Evolutionary conservation across 2,329 filamentous ascomycete species (phyloP).

Genomic region (Ustulina deusta): DNA sequence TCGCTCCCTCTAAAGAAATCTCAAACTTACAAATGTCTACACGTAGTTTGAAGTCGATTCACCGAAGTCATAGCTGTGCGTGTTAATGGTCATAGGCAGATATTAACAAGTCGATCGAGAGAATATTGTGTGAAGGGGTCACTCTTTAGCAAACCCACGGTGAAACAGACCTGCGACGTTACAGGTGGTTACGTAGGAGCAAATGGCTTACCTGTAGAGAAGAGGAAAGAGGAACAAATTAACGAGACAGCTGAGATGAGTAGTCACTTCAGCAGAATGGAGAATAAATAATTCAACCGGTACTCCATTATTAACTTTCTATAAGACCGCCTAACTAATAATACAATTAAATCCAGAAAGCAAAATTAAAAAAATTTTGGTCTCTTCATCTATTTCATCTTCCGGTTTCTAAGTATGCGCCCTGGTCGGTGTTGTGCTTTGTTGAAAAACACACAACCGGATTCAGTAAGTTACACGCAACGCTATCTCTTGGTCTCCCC

Average conservation of each 20-base stretch:
- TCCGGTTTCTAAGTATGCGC: neutral
- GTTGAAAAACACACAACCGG: neutral
- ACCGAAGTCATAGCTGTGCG: too few relatives aligned
- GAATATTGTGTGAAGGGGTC: neutral
- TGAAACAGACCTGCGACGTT: too few relatives aligned
- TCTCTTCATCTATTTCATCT: neutral
- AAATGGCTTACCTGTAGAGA: too few relatives aligned
- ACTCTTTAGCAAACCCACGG: too few relatives aligned
- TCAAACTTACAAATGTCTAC: too few relatives aligned
- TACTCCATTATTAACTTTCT: conserved; percentile 8
- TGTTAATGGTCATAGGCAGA: too few relatives aligned
- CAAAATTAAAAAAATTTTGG: neutral
- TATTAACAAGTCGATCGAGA: too few relatives aligned
- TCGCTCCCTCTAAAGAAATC: too few relatives aligned
- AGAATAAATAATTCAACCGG: neutral
- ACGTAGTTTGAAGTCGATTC: too few relatives aligned
- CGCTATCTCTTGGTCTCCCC: neutral
- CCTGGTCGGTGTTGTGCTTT: neutral
- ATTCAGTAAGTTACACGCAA: neutral
- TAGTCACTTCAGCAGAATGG: neutral
- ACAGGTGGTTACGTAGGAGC: too few relatives aligned
- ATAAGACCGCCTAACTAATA: neutral
- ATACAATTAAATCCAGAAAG: neutral
- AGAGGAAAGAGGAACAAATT: neutral
- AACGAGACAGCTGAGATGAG: neutral